Percentiles rank a stretch among this genome's conserved stretches.
These are phyloP conservation scores for Pichia ethanolica DNA, from an alignment of 805 yeast genomes.

Conservation along the genomic window DNA sequence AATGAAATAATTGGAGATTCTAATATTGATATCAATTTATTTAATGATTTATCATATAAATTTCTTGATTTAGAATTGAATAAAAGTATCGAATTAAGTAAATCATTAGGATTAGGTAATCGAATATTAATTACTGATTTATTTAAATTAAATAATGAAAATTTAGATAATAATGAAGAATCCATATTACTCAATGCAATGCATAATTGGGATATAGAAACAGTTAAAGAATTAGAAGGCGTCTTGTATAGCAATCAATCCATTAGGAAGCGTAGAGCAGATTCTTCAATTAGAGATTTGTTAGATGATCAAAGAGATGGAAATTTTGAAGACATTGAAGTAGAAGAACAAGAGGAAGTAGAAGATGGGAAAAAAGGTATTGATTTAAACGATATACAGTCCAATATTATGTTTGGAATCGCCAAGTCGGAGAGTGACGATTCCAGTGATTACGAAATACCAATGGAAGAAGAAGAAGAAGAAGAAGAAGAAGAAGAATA, in stretches of 20 bases:
- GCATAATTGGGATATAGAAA: conserved; percentile 11
- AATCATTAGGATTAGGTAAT: conserved; percentile 22
- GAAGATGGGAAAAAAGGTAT: conserved; percentile 4
- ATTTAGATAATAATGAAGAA: background rate
- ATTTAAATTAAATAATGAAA: conserved; percentile 4
- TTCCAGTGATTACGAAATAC: conserved; percentile 7
- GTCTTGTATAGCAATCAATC: conserved; percentile 7
- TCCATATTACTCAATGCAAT: conserved; percentile 7
- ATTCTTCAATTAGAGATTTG: background rate
- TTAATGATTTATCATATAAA: conserved; percentile 29
- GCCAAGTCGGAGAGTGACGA: background rate
- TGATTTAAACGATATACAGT: background rate
- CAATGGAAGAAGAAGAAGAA: conserved; percentile 12
- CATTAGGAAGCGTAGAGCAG: background rate
- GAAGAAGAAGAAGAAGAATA: conserved; percentile 2
- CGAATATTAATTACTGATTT: background rate
- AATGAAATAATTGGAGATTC: background rate
- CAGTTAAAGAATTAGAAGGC: conserved; percentile 7
- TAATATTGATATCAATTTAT: conserved; percentile 3
- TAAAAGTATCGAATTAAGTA: conserved; percentile 30
- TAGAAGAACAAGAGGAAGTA: conserved; percentile 1
- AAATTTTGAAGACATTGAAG: conserved; percentile 2
- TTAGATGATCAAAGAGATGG: background rate
- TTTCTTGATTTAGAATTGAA: conserved; percentile 30
- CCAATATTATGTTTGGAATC: conserved; percentile 1